Evolutionary conservation across 306 rosid species (phyloP).

Genomic region (Fagus crenata): DNA sequence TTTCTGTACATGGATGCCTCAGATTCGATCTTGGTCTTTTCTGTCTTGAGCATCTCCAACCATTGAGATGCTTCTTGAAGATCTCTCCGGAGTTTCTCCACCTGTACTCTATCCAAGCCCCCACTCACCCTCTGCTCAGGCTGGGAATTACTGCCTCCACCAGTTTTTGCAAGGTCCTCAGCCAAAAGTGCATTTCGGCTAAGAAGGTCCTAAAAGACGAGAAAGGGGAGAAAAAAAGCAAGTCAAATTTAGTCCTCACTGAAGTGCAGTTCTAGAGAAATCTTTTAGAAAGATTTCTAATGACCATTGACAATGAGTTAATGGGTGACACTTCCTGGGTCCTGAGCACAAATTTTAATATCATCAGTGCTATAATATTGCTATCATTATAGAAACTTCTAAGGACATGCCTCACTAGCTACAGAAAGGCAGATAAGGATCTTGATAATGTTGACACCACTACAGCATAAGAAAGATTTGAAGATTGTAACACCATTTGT

Average conservation of each 20-base stretch:
- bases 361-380: background rate
- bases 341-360: background rate
- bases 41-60: constrained; percentile 73
- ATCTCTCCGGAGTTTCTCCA: constrained; percentile 75
- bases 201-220: constrained; percentile 64
- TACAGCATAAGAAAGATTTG: background rate
- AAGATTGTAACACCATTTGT: too few relatives aligned
- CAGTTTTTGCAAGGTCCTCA: constrained; percentile 66
- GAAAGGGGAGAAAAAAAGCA: background rate
- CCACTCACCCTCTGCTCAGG: constrained; percentile 63
- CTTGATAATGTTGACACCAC: background rate
- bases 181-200: constrained; percentile 80
- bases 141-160: constrained; percentile 43
- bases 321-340: too few relatives aligned
- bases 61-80: constrained; percentile 71
- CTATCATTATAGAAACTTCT: background rate
- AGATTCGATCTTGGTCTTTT: constrained; percentile 67
- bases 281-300: constrained; percentile 9
- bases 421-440: background rate
- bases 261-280: constrained; percentile 5
- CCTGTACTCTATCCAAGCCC: constrained; percentile 61
- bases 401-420: too few relatives aligned
- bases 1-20: constrained; percentile 63
- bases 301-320: background rate
- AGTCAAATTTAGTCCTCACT: background rate